Conservation (phyloP, 129 eudicot genomes). For the Apium graveolens region DNA sequence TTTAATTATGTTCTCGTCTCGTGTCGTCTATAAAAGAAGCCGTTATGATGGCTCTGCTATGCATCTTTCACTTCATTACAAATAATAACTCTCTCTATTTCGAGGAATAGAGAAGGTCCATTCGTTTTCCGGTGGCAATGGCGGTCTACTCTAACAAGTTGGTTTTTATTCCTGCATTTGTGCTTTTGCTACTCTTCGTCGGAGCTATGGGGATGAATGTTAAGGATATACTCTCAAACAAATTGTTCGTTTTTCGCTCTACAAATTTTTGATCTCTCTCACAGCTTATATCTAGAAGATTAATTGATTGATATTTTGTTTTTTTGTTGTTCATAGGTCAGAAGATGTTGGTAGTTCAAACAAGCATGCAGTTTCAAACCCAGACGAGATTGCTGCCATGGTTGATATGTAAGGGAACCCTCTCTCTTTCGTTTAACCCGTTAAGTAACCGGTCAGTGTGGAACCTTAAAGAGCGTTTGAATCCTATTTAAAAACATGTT, state of each 20-base stretch:
- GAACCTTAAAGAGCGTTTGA: no score
- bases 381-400: conserved; percentile 48
- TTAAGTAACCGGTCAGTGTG: no score
- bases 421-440: conserved; percentile 8
- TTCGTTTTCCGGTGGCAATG: conserved; percentile 14
- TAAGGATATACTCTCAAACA: background rate
- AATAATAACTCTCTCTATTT: background rate
- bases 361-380: conserved; percentile 47
- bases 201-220: conserved; percentile 14
- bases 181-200: conserved; percentile 31
- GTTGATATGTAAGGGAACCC: conserved; percentile 36
- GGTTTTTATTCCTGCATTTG: conserved; percentile 17
- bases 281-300: background rate
- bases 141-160: conserved; percentile 10
- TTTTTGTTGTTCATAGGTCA: conserved; percentile 17
- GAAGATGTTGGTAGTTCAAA: conserved; percentile 28
- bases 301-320: background rate
- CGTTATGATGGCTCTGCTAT: conserved; percentile 26
- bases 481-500: no score
- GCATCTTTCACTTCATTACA: conserved; percentile 25
- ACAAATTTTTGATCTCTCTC: background rate
- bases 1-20: background rate
- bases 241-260: background rate
- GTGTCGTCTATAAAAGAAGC: conserved; percentile 47
- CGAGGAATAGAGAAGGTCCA: background rate